Percentiles rank a stretch among this genome's conserved stretches.
phyloP scores from a whole-genome alignment of 805 yeast species.

The Saccharomycopsis fermentans region DNA sequence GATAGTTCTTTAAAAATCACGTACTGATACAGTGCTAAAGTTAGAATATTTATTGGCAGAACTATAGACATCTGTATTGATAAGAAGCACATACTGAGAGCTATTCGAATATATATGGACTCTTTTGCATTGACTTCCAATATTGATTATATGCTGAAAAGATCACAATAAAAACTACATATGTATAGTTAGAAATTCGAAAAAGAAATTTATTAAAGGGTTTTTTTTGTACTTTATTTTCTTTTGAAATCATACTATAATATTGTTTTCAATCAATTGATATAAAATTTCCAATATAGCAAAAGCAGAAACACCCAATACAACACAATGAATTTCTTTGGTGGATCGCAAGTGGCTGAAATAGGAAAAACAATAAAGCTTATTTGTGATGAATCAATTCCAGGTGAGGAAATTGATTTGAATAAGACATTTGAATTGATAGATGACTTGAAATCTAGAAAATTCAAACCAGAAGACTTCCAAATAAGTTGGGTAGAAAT shows the following conservation, averaged over 20 bases:
- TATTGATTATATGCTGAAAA: no score
- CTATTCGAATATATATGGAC: no score
- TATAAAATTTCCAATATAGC: neutral
- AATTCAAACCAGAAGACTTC: slow-evolving; percentile 68
- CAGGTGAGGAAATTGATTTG: slow-evolving; percentile 63
- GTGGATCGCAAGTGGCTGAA: neutral
- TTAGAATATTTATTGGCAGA: no score
- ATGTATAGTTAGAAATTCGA: no score
- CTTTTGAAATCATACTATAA: no score
- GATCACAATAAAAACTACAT: no score
- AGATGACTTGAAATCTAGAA: slow-evolving; percentile 75
- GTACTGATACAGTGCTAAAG: no score
- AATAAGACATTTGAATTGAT: slow-evolving; percentile 72
- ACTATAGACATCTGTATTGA: no score
- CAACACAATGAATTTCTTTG: neutral
- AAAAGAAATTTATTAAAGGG: neutral
- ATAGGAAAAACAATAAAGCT: neutral
- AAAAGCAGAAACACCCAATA: neutral
- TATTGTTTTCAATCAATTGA: neutral
- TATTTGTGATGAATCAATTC: slow-evolving; percentile 42
- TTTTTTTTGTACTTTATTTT: no score
- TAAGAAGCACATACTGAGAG: no score
- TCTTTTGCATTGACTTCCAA: no score
- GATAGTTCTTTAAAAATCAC: no score
- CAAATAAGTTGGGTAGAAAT: slow-evolving; percentile 71